phyloP scores from a whole-genome alignment of 441 rosid genomes.

The Omphalea diandra region DNA sequence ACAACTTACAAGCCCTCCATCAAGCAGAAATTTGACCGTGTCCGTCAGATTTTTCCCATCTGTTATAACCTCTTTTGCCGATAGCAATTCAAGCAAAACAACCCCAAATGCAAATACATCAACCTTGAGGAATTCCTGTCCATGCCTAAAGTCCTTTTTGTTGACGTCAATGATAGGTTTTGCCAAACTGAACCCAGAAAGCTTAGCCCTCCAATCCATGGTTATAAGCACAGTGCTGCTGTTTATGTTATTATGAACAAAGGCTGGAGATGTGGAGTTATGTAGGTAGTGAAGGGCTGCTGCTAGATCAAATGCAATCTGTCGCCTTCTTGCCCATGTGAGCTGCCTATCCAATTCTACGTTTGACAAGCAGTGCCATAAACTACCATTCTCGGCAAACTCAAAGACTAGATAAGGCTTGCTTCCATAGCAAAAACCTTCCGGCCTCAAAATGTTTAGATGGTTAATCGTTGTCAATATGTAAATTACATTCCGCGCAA shows the following conservation, averaged over 20 bases:
- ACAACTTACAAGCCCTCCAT: constrained; percentile 20
- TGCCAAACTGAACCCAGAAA: constrained; percentile 9
- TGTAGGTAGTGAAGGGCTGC: constrained; percentile 38
- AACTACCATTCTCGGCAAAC: constrained; percentile 34
- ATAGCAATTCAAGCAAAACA: constrained; percentile 31
- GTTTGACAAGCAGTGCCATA: constrained; percentile 16
- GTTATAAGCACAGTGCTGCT: constrained; percentile 10
- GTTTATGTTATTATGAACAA: constrained; percentile 20
- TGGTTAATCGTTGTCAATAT: constrained; percentile 33
- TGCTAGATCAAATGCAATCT: constrained; percentile 39
- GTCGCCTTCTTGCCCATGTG: constrained; percentile 35
- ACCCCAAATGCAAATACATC: constrained; percentile 34
- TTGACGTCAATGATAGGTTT: not conserved
- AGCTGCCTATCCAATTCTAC: constrained; percentile 25
- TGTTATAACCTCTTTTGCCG: constrained; percentile 27
- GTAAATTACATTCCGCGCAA: constrained; percentile 24
- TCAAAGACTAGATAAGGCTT: constrained; percentile 31
- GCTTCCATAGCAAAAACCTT: constrained; percentile 25
- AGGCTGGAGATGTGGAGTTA: constrained; percentile 30
- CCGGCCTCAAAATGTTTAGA: constrained; percentile 29
- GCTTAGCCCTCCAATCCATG: constrained; percentile 14
- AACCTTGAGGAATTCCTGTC: not conserved
- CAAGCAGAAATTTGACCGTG: constrained; percentile 16
- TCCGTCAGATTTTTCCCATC: constrained; percentile 18
- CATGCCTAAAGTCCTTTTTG: not conserved